Base-by-base conservation (phyloP, 208 protist species). In the Trichomonas vaginalis region DNA sequence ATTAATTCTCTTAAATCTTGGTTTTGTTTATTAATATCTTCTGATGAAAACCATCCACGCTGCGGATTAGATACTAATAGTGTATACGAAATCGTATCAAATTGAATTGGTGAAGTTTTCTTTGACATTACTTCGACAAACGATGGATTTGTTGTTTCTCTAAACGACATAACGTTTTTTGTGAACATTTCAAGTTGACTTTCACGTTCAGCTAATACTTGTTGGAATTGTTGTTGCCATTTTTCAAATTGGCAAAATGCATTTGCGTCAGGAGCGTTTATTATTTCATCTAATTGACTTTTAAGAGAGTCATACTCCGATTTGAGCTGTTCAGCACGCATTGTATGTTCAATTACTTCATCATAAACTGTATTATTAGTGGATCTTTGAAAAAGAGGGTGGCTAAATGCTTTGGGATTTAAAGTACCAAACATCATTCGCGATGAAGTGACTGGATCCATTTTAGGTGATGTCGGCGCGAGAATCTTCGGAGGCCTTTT, bases 231-330 rank as follows among this genome's bases (percentile, higher is more conserved):
- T 21, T 48, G 14, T 51, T 51, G 15, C 45, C 45, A 92, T 39
- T 92, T 92, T 92, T 92, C 46, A 47, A 92, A 92, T 92, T 92
- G 86, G 45, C 86, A 92, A 51, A 92, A 92, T 39, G 45, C 14
- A 92, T 35, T 92, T 9, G 86, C 40, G 14, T 92, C 56, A 39
- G 42, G 14, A 39, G 8, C 45, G 32, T 92, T 92, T 39, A 92
- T 14, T 23, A 92, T 51, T 39, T 35, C 40, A 92, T 51, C 27
- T 15, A 92, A 51, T 21, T 51, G 12, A 2, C 1, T 27, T 15
- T 92, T 35, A 37, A 92, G 45, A 4, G 23, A 2, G 8, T 48
- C n/a, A 51, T 92, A 51, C 56, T 92, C 86, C n/a, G 42, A 35
- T 92, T 92, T 92, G 2, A 92, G 14, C 27, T 51, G 45, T 21